Evolutionary conservation across 352 stramenopile genomes (phyloP).

Genomic region (Pythium apleroticum): DNA sequence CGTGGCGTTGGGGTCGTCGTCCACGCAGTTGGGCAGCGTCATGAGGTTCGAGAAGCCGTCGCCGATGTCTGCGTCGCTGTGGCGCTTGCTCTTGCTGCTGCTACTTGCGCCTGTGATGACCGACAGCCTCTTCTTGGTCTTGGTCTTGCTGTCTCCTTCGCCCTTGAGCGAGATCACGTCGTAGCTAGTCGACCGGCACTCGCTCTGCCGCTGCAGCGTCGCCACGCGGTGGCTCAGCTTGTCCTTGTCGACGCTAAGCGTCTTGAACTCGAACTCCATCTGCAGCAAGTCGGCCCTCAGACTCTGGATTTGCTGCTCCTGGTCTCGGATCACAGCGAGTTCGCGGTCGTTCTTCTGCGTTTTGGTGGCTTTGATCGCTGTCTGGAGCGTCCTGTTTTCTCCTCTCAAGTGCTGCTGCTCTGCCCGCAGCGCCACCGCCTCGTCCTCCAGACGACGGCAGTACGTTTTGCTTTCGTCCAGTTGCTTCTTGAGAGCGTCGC

Average conservation of each 20-base stretch:
- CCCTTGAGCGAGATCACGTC: constrained; percentile 44
- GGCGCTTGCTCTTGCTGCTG: constrained; percentile 16
- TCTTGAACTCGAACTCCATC: constrained; percentile 71
- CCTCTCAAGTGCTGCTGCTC: constrained; percentile 47
- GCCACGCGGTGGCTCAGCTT: constrained; percentile 35
- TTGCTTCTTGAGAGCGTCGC: constrained; percentile 33
- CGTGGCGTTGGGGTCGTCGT: constrained; percentile 10
- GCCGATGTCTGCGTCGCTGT: constrained; percentile 13
- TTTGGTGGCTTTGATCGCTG: constrained; percentile 32
- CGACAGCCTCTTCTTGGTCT: constrained; percentile 27
- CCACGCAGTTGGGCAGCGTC: constrained; percentile 54
- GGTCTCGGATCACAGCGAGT: constrained; percentile 33
- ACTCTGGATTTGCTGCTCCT: constrained; percentile 53
- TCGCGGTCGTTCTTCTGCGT: constrained; percentile 29
- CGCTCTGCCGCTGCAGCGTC: constrained; percentile 33
- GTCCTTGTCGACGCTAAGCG: constrained; percentile 43
- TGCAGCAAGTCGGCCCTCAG: constrained; percentile 56
- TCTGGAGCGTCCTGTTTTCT: constrained; percentile 41
- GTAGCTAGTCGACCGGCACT: constrained; percentile 26
- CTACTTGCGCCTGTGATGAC: constrained; percentile 3
- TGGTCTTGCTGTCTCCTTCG: constrained; percentile 24
- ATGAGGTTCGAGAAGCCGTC: constrained; percentile 55
- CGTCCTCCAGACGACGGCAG: constrained; percentile 49
- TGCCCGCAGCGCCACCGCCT: constrained; percentile 39
- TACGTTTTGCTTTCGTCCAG: constrained; percentile 53